phyloP scores from a whole-genome alignment of 768 basidiomycete species.

The Lactarius hengduanensis region DNA sequence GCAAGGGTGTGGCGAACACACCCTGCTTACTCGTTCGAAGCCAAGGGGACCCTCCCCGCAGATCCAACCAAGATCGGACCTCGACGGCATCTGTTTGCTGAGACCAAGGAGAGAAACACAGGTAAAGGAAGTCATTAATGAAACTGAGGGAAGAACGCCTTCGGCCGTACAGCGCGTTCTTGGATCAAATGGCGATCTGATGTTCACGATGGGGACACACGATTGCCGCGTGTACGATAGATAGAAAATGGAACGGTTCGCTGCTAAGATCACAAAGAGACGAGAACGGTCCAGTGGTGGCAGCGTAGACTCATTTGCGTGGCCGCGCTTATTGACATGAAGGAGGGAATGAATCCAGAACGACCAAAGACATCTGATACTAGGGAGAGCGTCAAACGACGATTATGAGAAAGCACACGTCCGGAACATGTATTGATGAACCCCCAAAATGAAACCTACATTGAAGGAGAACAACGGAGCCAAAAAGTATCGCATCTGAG shows the following conservation, averaged over 20 bases:
- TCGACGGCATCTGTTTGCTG: slow-evolving; percentile 13
- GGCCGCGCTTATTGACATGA: slow-evolving; percentile 10
- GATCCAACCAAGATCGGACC: slow-evolving; percentile 22
- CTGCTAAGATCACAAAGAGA: neutral
- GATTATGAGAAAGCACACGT: slow-evolving; percentile 8
- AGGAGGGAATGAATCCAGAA: slow-evolving; percentile 17
- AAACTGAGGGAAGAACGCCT: neutral
- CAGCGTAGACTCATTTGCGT: neutral
- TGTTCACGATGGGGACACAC: slow-evolving; percentile 17
- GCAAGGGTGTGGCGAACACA: neutral
- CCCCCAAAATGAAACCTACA: slow-evolving; percentile 8
- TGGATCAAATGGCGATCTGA: slow-evolving; percentile 16
- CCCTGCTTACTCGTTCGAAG: neutral
- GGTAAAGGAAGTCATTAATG: neutral
- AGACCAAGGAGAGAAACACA: neutral
- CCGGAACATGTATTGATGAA: neutral
- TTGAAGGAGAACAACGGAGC: neutral
- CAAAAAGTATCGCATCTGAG: neutral
- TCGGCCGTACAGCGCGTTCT: neutral
- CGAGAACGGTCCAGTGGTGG: slow-evolving; percentile 7
- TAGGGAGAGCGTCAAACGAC: neutral
- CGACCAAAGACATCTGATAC: slow-evolving; percentile 15
- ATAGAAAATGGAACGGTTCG: slow-evolving; percentile 25
- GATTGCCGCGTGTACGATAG: slow-evolving; percentile 25
- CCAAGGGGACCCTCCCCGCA: neutral